phyloP scores from a whole-genome alignment of 805 yeast genomes.

The Aciculoconidium aculeatum region DNA sequence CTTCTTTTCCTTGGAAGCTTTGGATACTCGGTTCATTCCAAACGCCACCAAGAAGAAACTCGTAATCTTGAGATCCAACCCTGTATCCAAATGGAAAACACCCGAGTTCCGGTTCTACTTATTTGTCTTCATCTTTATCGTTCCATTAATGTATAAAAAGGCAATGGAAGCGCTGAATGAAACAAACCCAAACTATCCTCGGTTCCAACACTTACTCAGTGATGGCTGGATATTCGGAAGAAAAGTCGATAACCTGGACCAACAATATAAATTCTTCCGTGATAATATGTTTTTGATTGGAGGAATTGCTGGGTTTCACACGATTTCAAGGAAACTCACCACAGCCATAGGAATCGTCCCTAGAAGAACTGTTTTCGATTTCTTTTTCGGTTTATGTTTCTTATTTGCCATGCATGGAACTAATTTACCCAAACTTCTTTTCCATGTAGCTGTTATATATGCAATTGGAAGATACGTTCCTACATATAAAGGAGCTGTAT shows the following conservation, averaged over 20 bases:
- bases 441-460: slow-evolving; percentile 54
- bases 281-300: slow-evolving; percentile 64
- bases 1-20: slow-evolving; percentile 46
- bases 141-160: slow-evolving; percentile 78
- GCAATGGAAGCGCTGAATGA: slow-evolving; percentile 78
- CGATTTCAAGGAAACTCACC: slow-evolving; percentile 38
- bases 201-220: slow-evolving; percentile 54
- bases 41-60: slow-evolving; percentile 27
- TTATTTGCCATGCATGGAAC: slow-evolving; percentile 76
- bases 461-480: slow-evolving; percentile 36
- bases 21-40: slow-evolving; percentile 47
- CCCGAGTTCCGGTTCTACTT: slow-evolving; percentile 69
- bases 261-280: slow-evolving; percentile 83
- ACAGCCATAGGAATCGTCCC: slow-evolving; percentile 13
- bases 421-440: slow-evolving; percentile 54
- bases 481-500: slow-evolving; percentile 33
- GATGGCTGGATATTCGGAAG: slow-evolving; percentile 90
- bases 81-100: slow-evolving; percentile 66
- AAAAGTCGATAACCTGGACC: slow-evolving; percentile 88
- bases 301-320: slow-evolving; percentile 53
- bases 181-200: slow-evolving; percentile 65
- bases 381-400: slow-evolving; percentile 63
- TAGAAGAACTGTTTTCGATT: slow-evolving; percentile 61
- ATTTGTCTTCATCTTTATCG: slow-evolving; percentile 55
- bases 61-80: slow-evolving; percentile 24